A percentile compares a stretch with the other conserved stretches of the same genome.
These are phyloP conservation scores for Sanghuangporus baumii DNA, from an alignment of 1,284 basidiomycete genomes.

Conservation along the genomic window DNA sequence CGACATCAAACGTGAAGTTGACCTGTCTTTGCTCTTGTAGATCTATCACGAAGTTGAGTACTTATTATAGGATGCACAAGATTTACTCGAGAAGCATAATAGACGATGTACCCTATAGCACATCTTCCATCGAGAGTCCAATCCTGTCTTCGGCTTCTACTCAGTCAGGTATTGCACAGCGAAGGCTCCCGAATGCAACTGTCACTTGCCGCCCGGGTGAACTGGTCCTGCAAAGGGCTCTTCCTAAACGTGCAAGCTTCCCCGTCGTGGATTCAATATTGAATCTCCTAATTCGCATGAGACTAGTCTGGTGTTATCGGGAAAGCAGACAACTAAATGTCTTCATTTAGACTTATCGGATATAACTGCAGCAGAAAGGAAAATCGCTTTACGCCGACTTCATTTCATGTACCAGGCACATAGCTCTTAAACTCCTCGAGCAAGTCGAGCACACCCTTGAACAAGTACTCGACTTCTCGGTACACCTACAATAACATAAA, in stretches of 20 bases:
- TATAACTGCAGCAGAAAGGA: too few relatives aligned
- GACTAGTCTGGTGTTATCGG: not conserved
- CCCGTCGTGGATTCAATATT: not conserved
- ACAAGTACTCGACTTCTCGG: too few relatives aligned
- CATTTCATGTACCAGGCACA: too few relatives aligned
- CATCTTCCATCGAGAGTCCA: too few relatives aligned
- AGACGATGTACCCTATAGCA: not conserved
- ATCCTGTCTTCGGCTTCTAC: too few relatives aligned
- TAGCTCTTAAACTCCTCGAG: too few relatives aligned
- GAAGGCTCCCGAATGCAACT: not conserved
- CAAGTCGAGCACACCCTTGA: too few relatives aligned
- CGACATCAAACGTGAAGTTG: not conserved
- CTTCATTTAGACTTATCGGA: too few relatives aligned
- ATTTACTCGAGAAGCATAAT: slow-evolving; percentile 53
- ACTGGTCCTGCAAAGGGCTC: not conserved
- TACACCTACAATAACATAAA: too few relatives aligned
- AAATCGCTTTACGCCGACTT: too few relatives aligned
- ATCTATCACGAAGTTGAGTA: slow-evolving; percentile 91
- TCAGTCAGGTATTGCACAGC: too few relatives aligned
- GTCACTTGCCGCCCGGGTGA: not conserved
- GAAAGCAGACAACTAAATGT: too few relatives aligned
- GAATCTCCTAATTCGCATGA: not conserved
- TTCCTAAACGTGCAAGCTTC: not conserved
- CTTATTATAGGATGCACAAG: slow-evolving; percentile 89
- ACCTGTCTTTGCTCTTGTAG: slow-evolving; percentile 39